Evolutionary conservation across 78 protist genomes (phyloP).

Genomic region (Andalucia godoyi): DNA sequence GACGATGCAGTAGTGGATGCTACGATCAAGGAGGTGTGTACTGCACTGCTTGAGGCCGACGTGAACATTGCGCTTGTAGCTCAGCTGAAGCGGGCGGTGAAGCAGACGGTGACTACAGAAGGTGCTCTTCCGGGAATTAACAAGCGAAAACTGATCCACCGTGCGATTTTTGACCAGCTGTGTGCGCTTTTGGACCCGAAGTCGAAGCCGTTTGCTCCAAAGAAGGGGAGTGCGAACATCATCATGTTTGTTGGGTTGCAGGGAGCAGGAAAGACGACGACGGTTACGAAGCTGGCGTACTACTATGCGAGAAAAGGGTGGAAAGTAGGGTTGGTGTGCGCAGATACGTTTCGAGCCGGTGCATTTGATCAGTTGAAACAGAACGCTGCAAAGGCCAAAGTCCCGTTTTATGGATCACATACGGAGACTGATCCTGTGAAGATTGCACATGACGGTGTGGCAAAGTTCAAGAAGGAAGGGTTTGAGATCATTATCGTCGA

Average conservation of each 20-base stretch:
- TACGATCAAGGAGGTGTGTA: slow-evolving; percentile 61
- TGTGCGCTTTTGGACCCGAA: slow-evolving; percentile 82
- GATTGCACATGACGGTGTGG: slow-evolving; percentile 88
- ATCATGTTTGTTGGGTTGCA: slow-evolving; percentile 99
- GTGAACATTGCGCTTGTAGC: slow-evolving; percentile 59
- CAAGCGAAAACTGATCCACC: slow-evolving; percentile 52
- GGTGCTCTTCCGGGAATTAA: slow-evolving; percentile 52
- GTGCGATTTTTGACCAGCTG: slow-evolving; percentile 70
- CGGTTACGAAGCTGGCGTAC: slow-evolving; percentile 80
- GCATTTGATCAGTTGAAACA: slow-evolving; percentile 98
- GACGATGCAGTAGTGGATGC: slow-evolving; percentile 56
- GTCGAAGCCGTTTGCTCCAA: slow-evolving; percentile 62
- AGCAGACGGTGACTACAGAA: slow-evolving; percentile 36
- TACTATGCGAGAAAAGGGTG: slow-evolving; percentile 84
- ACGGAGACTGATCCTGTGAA: slow-evolving; percentile 84
- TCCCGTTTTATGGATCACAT: slow-evolving; percentile 85
- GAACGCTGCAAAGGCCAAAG: slow-evolving; percentile 87
- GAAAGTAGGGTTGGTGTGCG: slow-evolving; percentile 86
- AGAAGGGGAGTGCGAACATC: slow-evolving; percentile 74
- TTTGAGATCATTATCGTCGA: slow-evolving; percentile 95
- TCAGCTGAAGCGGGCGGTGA: slow-evolving; percentile 9
- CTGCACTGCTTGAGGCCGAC: slow-evolving; percentile 76
- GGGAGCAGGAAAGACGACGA: slow-evolving; percentile 88
- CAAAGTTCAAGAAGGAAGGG: slow-evolving; percentile 53
- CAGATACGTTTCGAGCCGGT: slow-evolving; percentile 98